Evolutionary conservation across 2,329 filamentous ascomycete genomes (phyloP), one percentile per base, ranked within the genome.

Genomic region (Xylaria sp.): DNA sequence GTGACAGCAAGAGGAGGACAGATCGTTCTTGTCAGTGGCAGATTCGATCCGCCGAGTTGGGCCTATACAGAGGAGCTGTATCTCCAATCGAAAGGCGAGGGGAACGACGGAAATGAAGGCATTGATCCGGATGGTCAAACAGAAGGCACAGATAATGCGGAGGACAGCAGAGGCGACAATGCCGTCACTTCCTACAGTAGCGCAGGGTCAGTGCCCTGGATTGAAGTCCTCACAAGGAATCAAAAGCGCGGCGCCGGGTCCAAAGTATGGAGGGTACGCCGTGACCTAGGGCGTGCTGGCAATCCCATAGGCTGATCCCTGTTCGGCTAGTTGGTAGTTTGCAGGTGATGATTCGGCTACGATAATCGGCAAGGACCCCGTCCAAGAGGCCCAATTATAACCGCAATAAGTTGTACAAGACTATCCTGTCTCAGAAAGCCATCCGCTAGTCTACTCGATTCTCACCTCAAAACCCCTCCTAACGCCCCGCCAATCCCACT

Each of bases 41-140:
- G 87, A 72, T 88, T 92, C 64, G 91, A 93, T 74, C 81, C 87
- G 1, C 90, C 91, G 0, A 88, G 84, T 3, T 93, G 90, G 90
- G 89, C 89, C 1, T 92, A 91, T 69, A 87, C 87, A 0, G 90
- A 93, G 75, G 87, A 90, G 42, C 72, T 89, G 17, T 85, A 88
- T 71, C 74, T 71, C 53, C 69, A 69, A 77, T 79, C 15, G 76
- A 61, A 67, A 20, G 66, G 46, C 20, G 72, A 75, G 6, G 70
- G 11, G 9, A 71, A 69, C 5, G 71, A 75, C 10, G 70, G 6
- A n/a, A 72, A 73, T 15, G 74, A 74, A 38, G 66, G 57, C 26
- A 53, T 63, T 7, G 76, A 73, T 15, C 59, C 63, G 1, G 74
- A 78, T 4, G 70, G 74, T 20, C 64, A 70, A 17, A 67, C 78